Conservation (phyloP, 192 early-diverging fungal species). For the Backusella tarrabulga region DNA sequence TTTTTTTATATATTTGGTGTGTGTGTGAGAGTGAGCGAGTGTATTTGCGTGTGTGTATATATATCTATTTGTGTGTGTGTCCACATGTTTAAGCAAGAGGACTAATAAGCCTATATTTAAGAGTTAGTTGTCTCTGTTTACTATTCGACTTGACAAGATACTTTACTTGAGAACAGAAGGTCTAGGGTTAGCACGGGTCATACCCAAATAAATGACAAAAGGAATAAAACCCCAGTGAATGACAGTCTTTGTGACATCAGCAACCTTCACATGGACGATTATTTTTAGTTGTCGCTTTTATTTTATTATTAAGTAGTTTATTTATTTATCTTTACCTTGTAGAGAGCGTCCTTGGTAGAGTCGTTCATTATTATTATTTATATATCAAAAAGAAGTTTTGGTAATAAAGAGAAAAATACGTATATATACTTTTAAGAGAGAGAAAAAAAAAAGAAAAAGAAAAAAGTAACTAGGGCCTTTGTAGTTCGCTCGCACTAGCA, state of each 20-base stretch:
- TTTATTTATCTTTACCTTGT: constrained; percentile 36
- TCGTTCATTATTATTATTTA: constrained; percentile 40
- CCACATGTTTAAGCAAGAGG: constrained; percentile 24
- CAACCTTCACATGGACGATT: constrained; percentile 13
- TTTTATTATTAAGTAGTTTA: neutral
- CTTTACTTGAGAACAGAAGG: constrained; percentile 38
- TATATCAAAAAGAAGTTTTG: neutral
- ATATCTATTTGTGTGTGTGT: neutral
- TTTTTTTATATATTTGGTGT: neutral
- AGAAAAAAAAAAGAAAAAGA: constrained; percentile 8
- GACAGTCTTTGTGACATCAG: constrained; percentile 54
- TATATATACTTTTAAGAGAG: neutral
- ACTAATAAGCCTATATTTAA: constrained; percentile 23
- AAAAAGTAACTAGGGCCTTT: constrained; percentile 5
- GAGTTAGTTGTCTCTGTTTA: neutral
- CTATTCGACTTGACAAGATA: no score
- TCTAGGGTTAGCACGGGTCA: constrained; percentile 36
- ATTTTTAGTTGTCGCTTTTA: neutral
- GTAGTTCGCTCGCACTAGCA: neutral
- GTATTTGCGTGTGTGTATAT: neutral
- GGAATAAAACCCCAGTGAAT: constrained; percentile 64
- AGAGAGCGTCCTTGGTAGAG: constrained; percentile 51
- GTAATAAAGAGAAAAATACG: no score
- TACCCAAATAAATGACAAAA: constrained; percentile 59
- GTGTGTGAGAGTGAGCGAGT: neutral